Percentiles rank a stretch among this genome's conserved stretches.
These are phyloP conservation scores for Rosa hybrid DNA, from an alignment of 331 rosid species.

Conservation along the genomic window DNA sequence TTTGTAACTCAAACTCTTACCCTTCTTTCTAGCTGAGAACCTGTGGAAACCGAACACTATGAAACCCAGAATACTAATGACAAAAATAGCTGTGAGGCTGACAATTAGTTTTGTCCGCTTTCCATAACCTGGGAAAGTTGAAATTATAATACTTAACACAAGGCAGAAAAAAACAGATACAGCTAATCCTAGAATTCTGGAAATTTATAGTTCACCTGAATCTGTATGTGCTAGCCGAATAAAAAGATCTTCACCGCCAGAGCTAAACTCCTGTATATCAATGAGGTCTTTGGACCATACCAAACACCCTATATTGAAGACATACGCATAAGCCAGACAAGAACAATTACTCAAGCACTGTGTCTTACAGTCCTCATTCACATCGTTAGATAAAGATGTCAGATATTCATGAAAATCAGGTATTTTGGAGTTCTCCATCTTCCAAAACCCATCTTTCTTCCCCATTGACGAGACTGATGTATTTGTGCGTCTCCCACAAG, in stretches of 20 bases:
- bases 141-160: not conserved
- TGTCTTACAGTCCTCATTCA: not conserved
- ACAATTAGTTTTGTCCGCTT: constrained; percentile 3
- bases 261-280: constrained; percentile 11
- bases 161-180: not conserved
- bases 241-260: constrained; percentile 4
- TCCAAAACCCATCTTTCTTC: constrained; percentile 8
- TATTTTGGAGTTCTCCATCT: not conserved
- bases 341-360: constrained; percentile 20
- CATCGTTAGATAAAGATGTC: rapidly evolving
- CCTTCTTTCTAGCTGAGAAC: constrained; percentile 10
- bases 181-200: not conserved
- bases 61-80: not conserved
- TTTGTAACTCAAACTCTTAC: not conserved
- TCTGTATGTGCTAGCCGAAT: constrained; percentile 13
- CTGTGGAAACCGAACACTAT: not conserved
- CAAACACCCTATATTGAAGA: constrained; percentile 8
- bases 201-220: not conserved
- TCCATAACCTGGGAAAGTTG: not conserved
- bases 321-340: constrained; percentile 17
- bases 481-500: constrained; percentile 6
- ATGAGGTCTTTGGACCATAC: constrained; percentile 12
- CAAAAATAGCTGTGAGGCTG: constrained; percentile 5
- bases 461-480: not conserved
- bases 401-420: constrained; percentile 25